These are phyloP conservation scores for Metarhizium anisopliae DNA, from an alignment of 2,329 filamentous ascomycete species.

Conservation along the genomic window DNA sequence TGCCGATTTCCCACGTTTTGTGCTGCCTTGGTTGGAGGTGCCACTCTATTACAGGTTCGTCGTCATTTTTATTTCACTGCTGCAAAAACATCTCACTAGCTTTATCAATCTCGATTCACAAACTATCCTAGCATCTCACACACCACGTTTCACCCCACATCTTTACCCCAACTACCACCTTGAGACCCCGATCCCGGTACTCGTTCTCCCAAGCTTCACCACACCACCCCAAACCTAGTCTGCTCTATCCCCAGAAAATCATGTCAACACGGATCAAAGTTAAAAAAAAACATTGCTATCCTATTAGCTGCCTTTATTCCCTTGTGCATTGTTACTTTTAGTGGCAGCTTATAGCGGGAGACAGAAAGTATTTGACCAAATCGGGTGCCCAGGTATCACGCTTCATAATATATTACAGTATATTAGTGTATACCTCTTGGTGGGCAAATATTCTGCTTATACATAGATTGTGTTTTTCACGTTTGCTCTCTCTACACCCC, in stretches of 20 bases:
- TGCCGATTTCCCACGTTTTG: constrained; percentile 56
- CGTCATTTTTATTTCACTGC: neutral
- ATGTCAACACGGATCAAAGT: neutral
- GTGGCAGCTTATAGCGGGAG: neutral
- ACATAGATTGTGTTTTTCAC: neutral
- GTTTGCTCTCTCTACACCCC: neutral
- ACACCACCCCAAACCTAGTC: neutral
- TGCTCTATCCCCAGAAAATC: neutral
- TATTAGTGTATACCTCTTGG: too few species aligned
- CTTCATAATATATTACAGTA: too few species aligned
- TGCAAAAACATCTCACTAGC: neutral
- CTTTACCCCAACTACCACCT: neutral
- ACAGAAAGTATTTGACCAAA: too few species aligned
- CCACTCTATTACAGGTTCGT: constrained; percentile 50
- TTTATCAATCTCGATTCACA: neutral
- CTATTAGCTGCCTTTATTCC: neutral
- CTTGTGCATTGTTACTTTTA: neutral
- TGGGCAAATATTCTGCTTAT: too few species aligned
- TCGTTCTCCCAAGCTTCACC: neutral
- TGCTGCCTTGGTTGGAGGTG: constrained; percentile 49
- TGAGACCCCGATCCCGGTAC: neutral
- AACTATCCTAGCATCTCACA: neutral
- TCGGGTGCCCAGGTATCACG: too few species aligned
- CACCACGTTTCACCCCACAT: neutral
- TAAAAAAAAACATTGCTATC: neutral